These are phyloP conservation scores for Cardamine chenopodiifolia DNA, from an alignment of 345 rosid species.

Conservation along the genomic window DNA sequence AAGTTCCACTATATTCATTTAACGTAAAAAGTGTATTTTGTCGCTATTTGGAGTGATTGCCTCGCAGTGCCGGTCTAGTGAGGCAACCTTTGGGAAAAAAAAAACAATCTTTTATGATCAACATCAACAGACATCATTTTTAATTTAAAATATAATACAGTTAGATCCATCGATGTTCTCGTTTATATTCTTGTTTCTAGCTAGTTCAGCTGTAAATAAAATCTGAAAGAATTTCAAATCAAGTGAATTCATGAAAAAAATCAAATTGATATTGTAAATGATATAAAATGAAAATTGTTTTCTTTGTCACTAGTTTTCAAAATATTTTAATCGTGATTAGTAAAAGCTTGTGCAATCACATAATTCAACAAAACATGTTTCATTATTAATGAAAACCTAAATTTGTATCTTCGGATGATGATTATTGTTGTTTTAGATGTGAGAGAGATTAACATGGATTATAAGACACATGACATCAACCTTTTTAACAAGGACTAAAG, in stretches of 20 bases:
- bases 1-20: slow-evolving; percentile 1
- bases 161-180: not conserved
- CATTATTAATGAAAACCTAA: not conserved
- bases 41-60: slow-evolving; percentile 20
- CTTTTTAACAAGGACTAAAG: not conserved
- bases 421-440: slow-evolving; percentile 9
- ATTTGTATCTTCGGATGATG: slow-evolving; percentile 5
- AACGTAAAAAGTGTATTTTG: slow-evolving; percentile 29
- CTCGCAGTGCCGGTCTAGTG: slow-evolving; percentile 36
- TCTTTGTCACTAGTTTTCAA: not conserved
- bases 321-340: not conserved
- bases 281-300: not conserved
- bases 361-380: not conserved
- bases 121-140: not conserved
- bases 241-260: not conserved
- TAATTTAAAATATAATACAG: not conserved
- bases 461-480: not conserved
- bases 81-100: slow-evolving; percentile 12
- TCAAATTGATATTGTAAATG: not conserved
- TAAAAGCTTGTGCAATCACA: not conserved
- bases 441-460: not conserved
- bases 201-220: not conserved
- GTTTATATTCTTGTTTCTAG: not conserved
- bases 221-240: not conserved
- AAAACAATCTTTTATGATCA: slow-evolving; percentile 4